phyloP scores from a whole-genome alignment of 2,329 filamentous ascomycete species.

The Trichocomaceae sp. region DNA sequence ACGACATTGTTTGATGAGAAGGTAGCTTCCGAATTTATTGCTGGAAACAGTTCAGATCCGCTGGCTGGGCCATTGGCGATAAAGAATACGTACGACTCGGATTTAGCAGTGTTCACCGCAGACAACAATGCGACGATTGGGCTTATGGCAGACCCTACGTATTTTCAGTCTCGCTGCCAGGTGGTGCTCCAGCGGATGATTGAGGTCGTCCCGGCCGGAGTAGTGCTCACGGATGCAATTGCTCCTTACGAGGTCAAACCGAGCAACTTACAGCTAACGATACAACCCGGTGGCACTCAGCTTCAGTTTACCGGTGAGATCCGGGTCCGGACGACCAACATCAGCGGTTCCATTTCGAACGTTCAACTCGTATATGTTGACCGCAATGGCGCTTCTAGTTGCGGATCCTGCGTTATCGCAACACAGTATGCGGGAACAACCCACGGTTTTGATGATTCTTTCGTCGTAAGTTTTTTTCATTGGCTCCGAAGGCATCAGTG shows the following conservation, averaged over 20 bases:
- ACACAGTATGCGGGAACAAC: slow-evolving; percentile 10
- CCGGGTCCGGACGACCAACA: slow-evolving; percentile 7
- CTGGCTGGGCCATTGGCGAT: slow-evolving; percentile 6
- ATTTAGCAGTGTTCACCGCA: slow-evolving; percentile 7
- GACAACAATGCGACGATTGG: slow-evolving; percentile 7
- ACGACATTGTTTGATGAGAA: slow-evolving; percentile 9
- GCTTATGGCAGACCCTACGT: slow-evolving; percentile 4
- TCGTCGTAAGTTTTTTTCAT: background rate
- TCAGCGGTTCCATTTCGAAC: slow-evolving; percentile 5
- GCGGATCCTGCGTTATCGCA: slow-evolving; percentile 3
- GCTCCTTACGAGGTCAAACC: slow-evolving; percentile 11
- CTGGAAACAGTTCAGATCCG: slow-evolving; percentile 6
- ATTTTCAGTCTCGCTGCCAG: slow-evolving; percentile 11
- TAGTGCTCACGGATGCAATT: slow-evolving; percentile 10
- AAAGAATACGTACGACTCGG: slow-evolving; percentile 7
- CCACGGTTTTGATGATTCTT: slow-evolving; percentile 9
- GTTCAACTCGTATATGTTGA: slow-evolving; percentile 12
- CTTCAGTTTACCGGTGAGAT: slow-evolving; percentile 8
- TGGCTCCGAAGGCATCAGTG: background rate
- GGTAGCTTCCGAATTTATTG: slow-evolving; percentile 7
- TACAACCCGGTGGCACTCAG: slow-evolving; percentile 8
- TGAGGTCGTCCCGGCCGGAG: slow-evolving; percentile 9
- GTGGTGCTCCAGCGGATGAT: slow-evolving; percentile 11
- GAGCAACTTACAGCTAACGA: slow-evolving; percentile 9
- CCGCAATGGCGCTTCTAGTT: slow-evolving; percentile 3